These are phyloP conservation scores for Aspergillus campestris DNA, from an alignment of 495 filamentous ascomycete species.

Conservation along the genomic window DNA sequence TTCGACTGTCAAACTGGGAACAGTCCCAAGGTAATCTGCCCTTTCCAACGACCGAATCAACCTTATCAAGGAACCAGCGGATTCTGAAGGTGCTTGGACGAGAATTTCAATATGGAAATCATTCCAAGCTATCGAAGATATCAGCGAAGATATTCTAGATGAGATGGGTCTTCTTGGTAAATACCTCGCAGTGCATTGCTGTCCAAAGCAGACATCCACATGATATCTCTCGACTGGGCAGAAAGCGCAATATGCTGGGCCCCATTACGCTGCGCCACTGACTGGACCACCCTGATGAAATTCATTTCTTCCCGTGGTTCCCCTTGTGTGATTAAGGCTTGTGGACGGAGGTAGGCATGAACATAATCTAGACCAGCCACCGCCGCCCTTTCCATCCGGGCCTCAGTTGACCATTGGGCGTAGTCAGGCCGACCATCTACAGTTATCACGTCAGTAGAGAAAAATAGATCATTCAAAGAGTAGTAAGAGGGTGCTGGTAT, in stretches of 20 bases:
- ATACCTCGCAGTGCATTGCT: slow-evolving; percentile 59
- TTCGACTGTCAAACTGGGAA: slow-evolving; percentile 71
- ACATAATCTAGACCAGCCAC: slow-evolving; percentile 33
- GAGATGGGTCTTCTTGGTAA: slow-evolving; percentile 1
- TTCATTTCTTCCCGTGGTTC: slow-evolving; percentile 36
- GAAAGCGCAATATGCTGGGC: slow-evolving; percentile 62
- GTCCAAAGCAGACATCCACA: slow-evolving; percentile 72
- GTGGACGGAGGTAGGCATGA: slow-evolving; percentile 39
- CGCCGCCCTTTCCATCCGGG: slow-evolving; percentile 44
- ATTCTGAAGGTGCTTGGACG: slow-evolving; percentile 58
- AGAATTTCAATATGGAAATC: slow-evolving; percentile 64
- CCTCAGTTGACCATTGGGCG: slow-evolving; percentile 37
- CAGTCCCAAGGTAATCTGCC: slow-evolving; percentile 62
- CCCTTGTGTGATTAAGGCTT: slow-evolving; percentile 42
- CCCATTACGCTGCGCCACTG: slow-evolving; percentile 30
- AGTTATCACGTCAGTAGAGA: slow-evolving; percentile 37
- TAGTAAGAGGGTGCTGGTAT: background rate
- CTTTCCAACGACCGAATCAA: slow-evolving; percentile 61
- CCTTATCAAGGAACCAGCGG: slow-evolving; percentile 63
- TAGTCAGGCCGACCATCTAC: slow-evolving; percentile 44
- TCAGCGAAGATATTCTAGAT: background rate
- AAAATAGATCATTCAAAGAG: slow-evolving; percentile 37
- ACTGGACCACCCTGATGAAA: slow-evolving; percentile 46
- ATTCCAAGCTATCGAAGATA: slow-evolving; percentile 54
- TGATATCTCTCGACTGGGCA: slow-evolving; percentile 47